phyloP scores from a whole-genome alignment of 495 filamentous ascomycete genomes.

The Cercophora scortea region DNA sequence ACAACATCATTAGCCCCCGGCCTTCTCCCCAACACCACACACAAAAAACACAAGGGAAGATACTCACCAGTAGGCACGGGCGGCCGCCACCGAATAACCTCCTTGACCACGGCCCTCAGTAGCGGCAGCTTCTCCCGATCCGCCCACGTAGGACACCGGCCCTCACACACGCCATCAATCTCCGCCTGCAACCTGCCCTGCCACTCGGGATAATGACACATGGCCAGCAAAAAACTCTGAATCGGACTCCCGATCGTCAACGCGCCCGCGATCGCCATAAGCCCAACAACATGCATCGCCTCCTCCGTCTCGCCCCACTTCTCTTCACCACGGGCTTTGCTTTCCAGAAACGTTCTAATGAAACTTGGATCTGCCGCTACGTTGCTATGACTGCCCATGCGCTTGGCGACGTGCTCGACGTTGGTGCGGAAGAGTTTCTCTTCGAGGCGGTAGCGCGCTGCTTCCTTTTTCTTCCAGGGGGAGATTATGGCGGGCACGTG shows the following conservation, averaged over 20 bases:
- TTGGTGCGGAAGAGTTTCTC: conserved; percentile 26
- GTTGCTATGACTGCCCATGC: conserved; percentile 11
- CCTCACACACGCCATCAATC: conserved; percentile 42
- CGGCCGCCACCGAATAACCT: conserved; percentile 54
- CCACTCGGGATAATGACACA: conserved; percentile 52
- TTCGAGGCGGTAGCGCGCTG: conserved; percentile 30
- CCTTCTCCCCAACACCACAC: background rate
- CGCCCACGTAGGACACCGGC: conserved; percentile 39
- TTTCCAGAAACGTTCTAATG: conserved; percentile 34
- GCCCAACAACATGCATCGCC: conserved; percentile 35
- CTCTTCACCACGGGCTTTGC: conserved; percentile 10
- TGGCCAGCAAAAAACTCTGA: conserved; percentile 50
- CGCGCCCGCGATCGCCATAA: conserved; percentile 42
- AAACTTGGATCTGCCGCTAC: conserved; percentile 31
- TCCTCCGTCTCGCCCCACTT: conserved; percentile 23
- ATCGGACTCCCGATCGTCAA: conserved; percentile 44
- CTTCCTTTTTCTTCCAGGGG: conserved; percentile 47
- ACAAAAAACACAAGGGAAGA: background rate
- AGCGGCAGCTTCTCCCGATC: conserved; percentile 38
- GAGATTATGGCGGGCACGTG: conserved; percentile 33
- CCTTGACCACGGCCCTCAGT: conserved; percentile 52
- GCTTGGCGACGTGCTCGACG: conserved; percentile 32
- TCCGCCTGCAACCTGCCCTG: conserved; percentile 46
- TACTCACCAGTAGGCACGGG: conserved; percentile 40
- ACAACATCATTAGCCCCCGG: background rate